Base-by-base conservation (phyloP, 2,329 filamentous ascomycete species). In the Penicillium rolfsii region DNA sequence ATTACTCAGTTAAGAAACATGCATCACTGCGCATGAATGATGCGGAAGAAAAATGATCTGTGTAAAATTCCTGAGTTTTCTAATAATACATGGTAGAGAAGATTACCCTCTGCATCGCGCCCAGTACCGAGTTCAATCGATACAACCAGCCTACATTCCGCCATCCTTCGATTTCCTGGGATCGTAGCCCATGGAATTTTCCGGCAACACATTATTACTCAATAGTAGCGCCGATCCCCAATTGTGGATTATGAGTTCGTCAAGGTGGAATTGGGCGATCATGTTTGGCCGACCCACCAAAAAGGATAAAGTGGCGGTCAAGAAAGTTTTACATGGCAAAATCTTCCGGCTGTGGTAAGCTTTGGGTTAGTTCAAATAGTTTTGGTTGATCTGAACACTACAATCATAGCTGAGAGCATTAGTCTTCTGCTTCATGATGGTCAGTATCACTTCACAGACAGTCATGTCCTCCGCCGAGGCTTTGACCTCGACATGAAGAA, bases 251-350 rank as follows among this genome's bases (percentile, higher is more conserved):
- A 50, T 50, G 8, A 14, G 48, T 50, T 50, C 30, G 48, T 50
- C 48, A 33, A 22, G 48, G 28, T 50, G 48, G 48, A 50, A 35
- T 33, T 30, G 28, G 46, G 28, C 30, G n/a, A 50, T 50, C 48
- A n/a, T 30, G 7, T 19, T 50, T 50, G 28, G 48, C n/a, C 5
- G 48, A 50, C n/a, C 48, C 48, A n/a, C 28, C 30, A 2, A 5
- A 8, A 53, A n/a, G 52, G 40, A 30, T 35, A 33, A 35, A 46
- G 12, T 55, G 41, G 40, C 52, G 52, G 52, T 55, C 52, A 55
- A 30, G 9, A 26, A 33, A 6, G 12, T 14, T 35, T 7, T 43
- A 24, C 22, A 26, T 26, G n/a, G 22, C 24, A 22, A 3, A 14
- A 54, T 16, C 43, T 30, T 9, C 26, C 52, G 16, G 12, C 19